Evolutionary conservation across 345 rosid species (phyloP), one percentile per base, ranked within the genome.

Genomic region (Hibiscus trionum): DNA sequence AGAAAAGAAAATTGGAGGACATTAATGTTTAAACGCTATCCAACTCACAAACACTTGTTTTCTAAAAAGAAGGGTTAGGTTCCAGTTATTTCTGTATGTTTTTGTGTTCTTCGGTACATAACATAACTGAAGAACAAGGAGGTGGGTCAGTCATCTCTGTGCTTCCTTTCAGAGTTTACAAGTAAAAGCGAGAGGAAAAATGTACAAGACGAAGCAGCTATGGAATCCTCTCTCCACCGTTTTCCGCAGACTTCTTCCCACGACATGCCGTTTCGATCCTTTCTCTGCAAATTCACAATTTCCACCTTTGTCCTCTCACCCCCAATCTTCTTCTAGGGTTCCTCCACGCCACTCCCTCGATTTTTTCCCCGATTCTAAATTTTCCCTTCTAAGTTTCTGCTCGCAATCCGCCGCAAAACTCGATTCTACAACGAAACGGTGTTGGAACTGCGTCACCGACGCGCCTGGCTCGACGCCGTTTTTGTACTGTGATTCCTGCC

Each of bases 371-470:
- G 56, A 66, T 35, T 71, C 72, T 73, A 59, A 9, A 69, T 70
- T 78, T 72, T 70, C 76, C 61, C 46, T 80, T 53, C 84, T 72
- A 66, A 66, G 7, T 2, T 85, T 83, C 76, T 79, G 77, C 78
- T 86, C 87, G 11, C 77, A 67, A 37, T 61, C 85, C 61, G 31
- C 72, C 1, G 75, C 29, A 24, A 76, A 72, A 53, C 61, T 49
- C 31, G 68, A 37, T 62, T 24, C 72, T 62, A 65, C 69, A 4
- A 70, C 60, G 3, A 73, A 42, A 35, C 42, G 65, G 19, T 95
- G 98, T 81, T 95, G 99, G 99, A 92, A 80, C 71, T 95, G 99
- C 72, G 78, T 77, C 24, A 79, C 80, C 44, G 79, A 76, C 26
- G 59, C 55, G 0, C 75, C 90, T 26, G 79, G 69, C 8, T 50